Evolutionary conservation across 108 stramenopile genomes (phyloP).

Genomic region (Nitzschia sp.): DNA sequence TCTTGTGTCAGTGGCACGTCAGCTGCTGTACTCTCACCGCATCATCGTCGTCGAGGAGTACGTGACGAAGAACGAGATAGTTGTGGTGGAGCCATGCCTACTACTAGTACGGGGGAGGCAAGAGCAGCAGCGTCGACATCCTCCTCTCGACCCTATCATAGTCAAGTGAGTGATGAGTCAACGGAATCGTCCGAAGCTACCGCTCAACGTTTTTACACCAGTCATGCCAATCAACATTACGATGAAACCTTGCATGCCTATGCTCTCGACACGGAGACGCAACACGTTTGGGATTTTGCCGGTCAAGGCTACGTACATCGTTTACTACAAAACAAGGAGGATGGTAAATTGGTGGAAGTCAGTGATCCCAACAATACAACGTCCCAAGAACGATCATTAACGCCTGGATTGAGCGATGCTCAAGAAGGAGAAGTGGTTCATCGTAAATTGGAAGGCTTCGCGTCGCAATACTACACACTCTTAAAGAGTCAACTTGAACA

Average conservation of each 20-base stretch:
- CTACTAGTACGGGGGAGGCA: background rate
- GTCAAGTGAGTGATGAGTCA: background rate
- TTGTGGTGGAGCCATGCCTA: background rate
- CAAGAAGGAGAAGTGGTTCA: slow-evolving; percentile 90
- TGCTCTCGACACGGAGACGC: slow-evolving; percentile 92
- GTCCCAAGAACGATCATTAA: slow-evolving; percentile 59
- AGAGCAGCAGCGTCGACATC: background rate
- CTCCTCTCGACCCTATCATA: background rate
- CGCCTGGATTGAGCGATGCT: slow-evolving; percentile 62
- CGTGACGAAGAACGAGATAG: background rate
- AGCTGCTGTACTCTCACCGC: background rate
- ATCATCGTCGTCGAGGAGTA: background rate
- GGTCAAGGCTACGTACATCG: slow-evolving; percentile 96
- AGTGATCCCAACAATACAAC: slow-evolving; percentile 67
- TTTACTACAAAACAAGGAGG: slow-evolving; percentile 86
- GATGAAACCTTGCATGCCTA: slow-evolving; percentile 92
- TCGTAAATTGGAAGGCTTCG: slow-evolving; percentile 89
- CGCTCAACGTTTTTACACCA: slow-evolving; percentile 15
- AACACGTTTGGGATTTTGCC: slow-evolving; percentile 96
- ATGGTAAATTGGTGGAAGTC: slow-evolving; percentile 93
- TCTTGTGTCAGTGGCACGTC: slow-evolving; percentile 66
- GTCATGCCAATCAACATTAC: slow-evolving; percentile 89
- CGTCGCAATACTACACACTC: slow-evolving; percentile 85
- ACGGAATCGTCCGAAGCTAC: slow-evolving; percentile 9
- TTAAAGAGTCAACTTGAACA: slow-evolving; percentile 90